These are phyloP conservation scores for Stagonosporopsis rhizophila DNA, from an alignment of 2,329 filamentous ascomycete species.

Conservation along the genomic window DNA sequence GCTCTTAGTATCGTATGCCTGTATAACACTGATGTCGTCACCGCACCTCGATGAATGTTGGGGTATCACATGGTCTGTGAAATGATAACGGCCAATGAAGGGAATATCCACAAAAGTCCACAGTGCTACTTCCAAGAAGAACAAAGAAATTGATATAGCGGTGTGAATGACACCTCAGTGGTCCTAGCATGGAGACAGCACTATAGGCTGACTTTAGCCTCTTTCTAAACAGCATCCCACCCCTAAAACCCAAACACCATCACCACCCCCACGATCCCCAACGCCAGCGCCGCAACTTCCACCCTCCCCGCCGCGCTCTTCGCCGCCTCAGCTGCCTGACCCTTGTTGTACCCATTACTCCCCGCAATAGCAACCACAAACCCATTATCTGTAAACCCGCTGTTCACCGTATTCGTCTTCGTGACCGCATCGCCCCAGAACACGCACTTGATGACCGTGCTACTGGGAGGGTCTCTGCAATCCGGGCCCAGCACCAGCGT, in stretches of 20 bases:
- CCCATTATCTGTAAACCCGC: slow-evolving; percentile 15
- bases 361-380: slow-evolving; percentile 28
- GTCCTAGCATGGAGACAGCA: neutral
- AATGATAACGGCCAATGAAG: too few relatives aligned
- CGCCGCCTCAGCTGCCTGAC: slow-evolving; percentile 13
- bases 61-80: too few relatives aligned
- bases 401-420: slow-evolving; percentile 20
- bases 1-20: neutral
- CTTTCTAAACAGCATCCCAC: too few relatives aligned
- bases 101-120: too few relatives aligned
- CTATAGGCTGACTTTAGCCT: neutral
- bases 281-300: neutral
- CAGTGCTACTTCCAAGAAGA: neutral
- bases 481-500: slow-evolving; percentile 12
- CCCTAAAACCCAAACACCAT: slow-evolving; percentile 2
- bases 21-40: neutral
- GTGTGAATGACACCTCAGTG: too few relatives aligned
- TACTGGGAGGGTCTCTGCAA: slow-evolving; percentile 28
- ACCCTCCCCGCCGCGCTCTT: neutral
- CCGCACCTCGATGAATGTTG: neutral
- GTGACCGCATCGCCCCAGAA: slow-evolving; percentile 27
- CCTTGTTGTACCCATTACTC: slow-evolving; percentile 31
- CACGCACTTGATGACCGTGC: slow-evolving; percentile 33
- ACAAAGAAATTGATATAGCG: neutral
- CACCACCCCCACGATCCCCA: slow-evolving; percentile 3